A percentile compares a stretch with the other conserved stretches of the same genome.
Evolutionary conservation across 2,329 filamentous ascomycete genomes (phyloP).

Genomic region (Fusarium sp.): DNA sequence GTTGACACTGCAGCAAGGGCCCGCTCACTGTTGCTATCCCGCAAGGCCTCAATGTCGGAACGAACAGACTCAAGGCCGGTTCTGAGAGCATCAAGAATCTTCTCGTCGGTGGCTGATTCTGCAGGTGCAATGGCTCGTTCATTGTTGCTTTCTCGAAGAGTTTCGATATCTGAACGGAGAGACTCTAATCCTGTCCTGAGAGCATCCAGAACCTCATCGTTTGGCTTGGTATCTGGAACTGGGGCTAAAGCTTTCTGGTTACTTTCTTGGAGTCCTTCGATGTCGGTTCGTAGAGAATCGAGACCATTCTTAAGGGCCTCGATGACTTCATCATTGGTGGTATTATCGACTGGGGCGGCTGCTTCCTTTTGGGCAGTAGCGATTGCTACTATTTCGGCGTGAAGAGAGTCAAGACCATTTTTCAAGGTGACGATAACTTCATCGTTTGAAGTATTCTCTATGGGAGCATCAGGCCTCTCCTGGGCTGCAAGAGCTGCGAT

Average conservation of each 20-base stretch:
- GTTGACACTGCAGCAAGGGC: slow-evolving; percentile 57
- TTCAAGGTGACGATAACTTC: slow-evolving; percentile 88
- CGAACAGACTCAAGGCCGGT: slow-evolving; percentile 78
- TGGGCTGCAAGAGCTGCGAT: slow-evolving; percentile 72
- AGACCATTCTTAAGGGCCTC: slow-evolving; percentile 38
- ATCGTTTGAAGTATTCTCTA: slow-evolving; percentile 61
- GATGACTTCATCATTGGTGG: slow-evolving; percentile 36
- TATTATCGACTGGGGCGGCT: slow-evolving; percentile 13
- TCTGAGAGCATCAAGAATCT: slow-evolving; percentile 86
- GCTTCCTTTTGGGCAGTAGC: slow-evolving; percentile 66
- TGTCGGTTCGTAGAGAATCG: slow-evolving; percentile 39
- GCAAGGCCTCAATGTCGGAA: slow-evolving; percentile 79
- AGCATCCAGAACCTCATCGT: slow-evolving; percentile 85
- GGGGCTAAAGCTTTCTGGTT: slow-evolving; percentile 61
- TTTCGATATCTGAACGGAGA: slow-evolving; percentile 77
- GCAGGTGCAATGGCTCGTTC: slow-evolving; percentile 60
- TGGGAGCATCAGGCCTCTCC: slow-evolving; percentile 45
- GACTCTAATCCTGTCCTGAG: slow-evolving; percentile 80
- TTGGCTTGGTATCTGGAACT: slow-evolving; percentile 78
- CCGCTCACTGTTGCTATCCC: slow-evolving; percentile 59
- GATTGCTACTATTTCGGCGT: slow-evolving; percentile 77
- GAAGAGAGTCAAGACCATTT: slow-evolving; percentile 76
- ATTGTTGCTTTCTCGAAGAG: slow-evolving; percentile 75
- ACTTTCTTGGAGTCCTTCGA: slow-evolving; percentile 66
- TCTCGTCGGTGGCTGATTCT: slow-evolving; percentile 64